These are phyloP conservation scores for Colletotrichum liriopes DNA, from an alignment of 2,329 filamentous ascomycete genomes.

Conservation along the genomic window DNA sequence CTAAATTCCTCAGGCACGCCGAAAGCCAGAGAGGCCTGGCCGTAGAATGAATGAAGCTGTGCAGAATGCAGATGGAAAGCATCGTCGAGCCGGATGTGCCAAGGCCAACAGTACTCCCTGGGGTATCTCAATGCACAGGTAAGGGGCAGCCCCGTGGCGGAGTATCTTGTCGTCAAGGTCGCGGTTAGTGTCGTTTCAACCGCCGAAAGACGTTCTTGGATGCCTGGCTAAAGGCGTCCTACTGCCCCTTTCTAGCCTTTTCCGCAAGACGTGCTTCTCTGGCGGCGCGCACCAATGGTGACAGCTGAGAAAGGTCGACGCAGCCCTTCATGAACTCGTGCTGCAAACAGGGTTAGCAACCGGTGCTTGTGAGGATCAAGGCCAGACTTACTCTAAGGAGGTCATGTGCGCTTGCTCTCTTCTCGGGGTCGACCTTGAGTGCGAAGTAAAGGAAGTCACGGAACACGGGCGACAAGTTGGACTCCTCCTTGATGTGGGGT, in stretches of 20 bases:
- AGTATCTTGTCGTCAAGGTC: conserved; percentile 40
- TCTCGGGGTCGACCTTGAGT: conserved; percentile 96
- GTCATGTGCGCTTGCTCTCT: conserved; percentile 95
- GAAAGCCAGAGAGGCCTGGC: background rate
- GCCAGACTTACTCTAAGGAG: conserved; percentile 81
- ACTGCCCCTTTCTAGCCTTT: conserved; percentile 78
- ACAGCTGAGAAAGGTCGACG: conserved; percentile 81
- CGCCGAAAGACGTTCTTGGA: conserved; percentile 38
- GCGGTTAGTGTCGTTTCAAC: conserved; percentile 40
- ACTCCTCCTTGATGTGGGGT: conserved; percentile 93
- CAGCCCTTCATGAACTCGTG: conserved; percentile 87
- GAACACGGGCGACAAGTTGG: conserved; percentile 85
- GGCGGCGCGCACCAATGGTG: conserved; percentile 89
- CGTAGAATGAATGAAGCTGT: background rate
- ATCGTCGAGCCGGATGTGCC: conserved; percentile 22
- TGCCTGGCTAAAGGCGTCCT: conserved; percentile 38
- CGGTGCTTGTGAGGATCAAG: background rate
- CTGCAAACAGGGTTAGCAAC: conserved; percentile 57
- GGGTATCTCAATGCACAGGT: conserved; percentile 41
- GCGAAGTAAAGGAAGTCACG: conserved; percentile 94
- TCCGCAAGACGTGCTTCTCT: conserved; percentile 89
- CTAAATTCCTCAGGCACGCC: background rate
- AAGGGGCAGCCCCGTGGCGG: conserved; percentile 27
- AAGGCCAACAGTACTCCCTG: conserved; percentile 36
- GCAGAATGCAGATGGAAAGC: conserved; percentile 23